Evolutionary conservation across 306 rosid genomes (phyloP).

Genomic region (peach (Prunus persica)): Prunus_persica_NCBIv2 NC_034015.1:20677501-20678000

Average conservation of each 20-base stretch:
- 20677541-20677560: constrained; percentile 38
- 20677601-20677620: constrained; percentile 64
- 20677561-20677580: constrained; percentile 57
- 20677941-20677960: constrained; percentile 69
- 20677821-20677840: constrained; percentile 58
- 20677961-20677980: constrained; percentile 29
- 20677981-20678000: constrained; percentile 27
- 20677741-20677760: constrained; percentile 22
- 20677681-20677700: constrained; percentile 57
- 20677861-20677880: constrained; percentile 51
- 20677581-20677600: constrained; percentile 64
- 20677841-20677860: constrained; percentile 75
- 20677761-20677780: constrained; percentile 12
- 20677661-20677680: constrained; percentile 71
- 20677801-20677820: constrained; percentile 35
- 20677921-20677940: constrained; percentile 77
- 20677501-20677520: constrained; percentile 34
- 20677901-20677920: constrained; percentile 67
- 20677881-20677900: constrained; percentile 83
- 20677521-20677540: constrained; percentile 56
- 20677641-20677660: constrained; percentile 57
- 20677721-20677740: constrained; percentile 44
- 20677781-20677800: constrained; percentile 28
- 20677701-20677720: constrained; percentile 45
- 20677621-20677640: constrained; percentile 48